Evolutionary conservation across 2,329 filamentous ascomycete genomes (phyloP).

Genomic region (Verticillium zaregamsianum): DNA sequence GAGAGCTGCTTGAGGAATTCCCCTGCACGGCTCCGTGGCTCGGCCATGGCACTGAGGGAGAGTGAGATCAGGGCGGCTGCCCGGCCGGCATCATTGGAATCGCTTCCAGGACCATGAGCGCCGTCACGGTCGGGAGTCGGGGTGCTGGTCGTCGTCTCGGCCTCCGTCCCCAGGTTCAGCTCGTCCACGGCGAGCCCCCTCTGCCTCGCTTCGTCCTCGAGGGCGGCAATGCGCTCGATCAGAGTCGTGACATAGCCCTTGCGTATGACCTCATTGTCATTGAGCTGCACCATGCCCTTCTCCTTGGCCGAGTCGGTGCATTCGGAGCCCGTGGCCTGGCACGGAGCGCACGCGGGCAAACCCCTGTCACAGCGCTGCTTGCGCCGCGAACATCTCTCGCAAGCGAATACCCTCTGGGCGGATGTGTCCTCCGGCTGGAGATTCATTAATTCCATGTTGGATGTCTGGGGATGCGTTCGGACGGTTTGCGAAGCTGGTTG

Average conservation of each 20-base stretch:
- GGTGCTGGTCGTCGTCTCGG: too few species aligned
- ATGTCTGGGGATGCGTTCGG: too few species aligned
- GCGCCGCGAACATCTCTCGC: conserved; percentile 4
- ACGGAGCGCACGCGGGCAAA: conserved; percentile 6
- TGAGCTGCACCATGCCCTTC: not conserved
- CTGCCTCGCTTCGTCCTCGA: conserved; percentile 1
- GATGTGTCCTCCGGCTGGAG: too few species aligned
- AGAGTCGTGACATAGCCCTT: conserved; percentile 7
- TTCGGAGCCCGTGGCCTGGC: not conserved
- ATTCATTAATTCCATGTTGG: too few species aligned
- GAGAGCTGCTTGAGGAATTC: conserved; percentile 13
- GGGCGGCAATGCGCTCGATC: conserved; percentile 4
- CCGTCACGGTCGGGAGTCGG: too few species aligned
- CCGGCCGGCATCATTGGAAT: too few species aligned
- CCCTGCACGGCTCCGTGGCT: conserved; percentile 7
- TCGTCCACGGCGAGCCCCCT: not conserved
- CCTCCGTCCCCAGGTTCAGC: too few species aligned
- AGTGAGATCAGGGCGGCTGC: not conserved
- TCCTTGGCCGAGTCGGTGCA: conserved; percentile 4
- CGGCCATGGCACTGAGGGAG: conserved; percentile 10
- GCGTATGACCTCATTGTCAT: conserved; percentile 1
- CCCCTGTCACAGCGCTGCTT: conserved; percentile 10
- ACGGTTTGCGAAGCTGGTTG: too few species aligned
- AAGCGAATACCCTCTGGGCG: not conserved
- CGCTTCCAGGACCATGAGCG: too few species aligned